phyloP scores from a whole-genome alignment of 495 filamentous ascomycete species.

The Penicillium fimorum region DNA sequence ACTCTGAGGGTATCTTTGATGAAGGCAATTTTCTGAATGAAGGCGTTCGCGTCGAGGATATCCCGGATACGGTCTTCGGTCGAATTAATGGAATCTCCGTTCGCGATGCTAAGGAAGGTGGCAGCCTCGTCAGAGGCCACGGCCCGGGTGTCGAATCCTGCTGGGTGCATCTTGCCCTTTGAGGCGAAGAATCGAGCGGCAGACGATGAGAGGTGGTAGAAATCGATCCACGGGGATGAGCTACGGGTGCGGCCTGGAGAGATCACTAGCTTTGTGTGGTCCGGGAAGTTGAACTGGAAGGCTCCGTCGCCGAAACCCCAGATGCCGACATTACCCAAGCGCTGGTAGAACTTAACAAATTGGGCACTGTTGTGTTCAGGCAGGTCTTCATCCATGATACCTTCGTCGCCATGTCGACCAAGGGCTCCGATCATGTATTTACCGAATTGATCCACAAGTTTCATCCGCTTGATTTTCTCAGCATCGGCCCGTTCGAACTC shows the following conservation, averaged over 20 bases:
- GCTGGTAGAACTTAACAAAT: constrained; percentile 84
- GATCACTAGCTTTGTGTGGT: constrained; percentile 90
- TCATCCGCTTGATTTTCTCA: constrained; percentile 69
- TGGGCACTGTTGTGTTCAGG: constrained; percentile 46
- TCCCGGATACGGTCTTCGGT: constrained; percentile 56
- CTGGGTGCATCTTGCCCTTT: constrained; percentile 58
- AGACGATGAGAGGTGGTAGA: constrained; percentile 74
- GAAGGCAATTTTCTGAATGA: constrained; percentile 76
- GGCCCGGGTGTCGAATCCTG: constrained; percentile 47
- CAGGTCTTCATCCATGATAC: constrained; percentile 27
- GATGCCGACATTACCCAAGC: constrained; percentile 80
- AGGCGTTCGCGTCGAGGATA: constrained; percentile 73
- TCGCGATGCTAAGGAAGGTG: constrained; percentile 61
- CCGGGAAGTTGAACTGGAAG: constrained; percentile 95
- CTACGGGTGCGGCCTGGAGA: constrained; percentile 62
- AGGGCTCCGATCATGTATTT: constrained; percentile 82
- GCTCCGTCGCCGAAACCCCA: constrained; percentile 89
- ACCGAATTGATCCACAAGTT: constrained; percentile 87
- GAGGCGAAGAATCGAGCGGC: constrained; percentile 61
- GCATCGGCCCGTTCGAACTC: constrained; percentile 58
- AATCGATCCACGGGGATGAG: constrained; percentile 66
- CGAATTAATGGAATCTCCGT: constrained; percentile 46
- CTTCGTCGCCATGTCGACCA: constrained; percentile 48
- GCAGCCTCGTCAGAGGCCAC: constrained; percentile 60
- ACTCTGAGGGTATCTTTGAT: constrained; percentile 65